Evolutionary conservation across 2,329 filamentous ascomycete species (phyloP).

Genomic region (Cordyceps militaris): DNA sequence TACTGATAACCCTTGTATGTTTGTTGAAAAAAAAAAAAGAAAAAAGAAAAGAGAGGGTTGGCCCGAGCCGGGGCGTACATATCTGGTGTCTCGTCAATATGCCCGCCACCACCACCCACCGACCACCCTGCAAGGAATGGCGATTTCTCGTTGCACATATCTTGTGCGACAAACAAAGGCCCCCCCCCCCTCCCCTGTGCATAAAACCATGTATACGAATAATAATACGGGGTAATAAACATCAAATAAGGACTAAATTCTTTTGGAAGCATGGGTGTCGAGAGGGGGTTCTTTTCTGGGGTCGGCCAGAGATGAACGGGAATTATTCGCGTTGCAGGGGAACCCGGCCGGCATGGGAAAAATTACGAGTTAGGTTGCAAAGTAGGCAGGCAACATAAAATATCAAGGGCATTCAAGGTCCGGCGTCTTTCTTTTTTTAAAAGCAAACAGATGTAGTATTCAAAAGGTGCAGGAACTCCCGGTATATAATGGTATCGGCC

Average conservation of each 20-base stretch:
- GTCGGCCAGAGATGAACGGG: too few species aligned
- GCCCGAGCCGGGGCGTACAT: too few species aligned
- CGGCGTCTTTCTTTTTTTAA: too few species aligned
- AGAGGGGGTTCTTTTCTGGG: neutral
- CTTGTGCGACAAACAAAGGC: neutral
- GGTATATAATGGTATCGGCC: neutral
- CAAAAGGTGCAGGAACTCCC: neutral
- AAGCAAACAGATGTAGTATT: neutral
- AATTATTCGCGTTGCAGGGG: neutral
- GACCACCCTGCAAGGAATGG: neutral
- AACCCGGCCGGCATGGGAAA: too few species aligned
- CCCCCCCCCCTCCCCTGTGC: neutral
- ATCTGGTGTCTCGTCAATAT: neutral
- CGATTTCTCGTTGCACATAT: conserved; percentile 4
- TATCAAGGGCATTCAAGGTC: too few species aligned
- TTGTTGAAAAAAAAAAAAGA: neutral
- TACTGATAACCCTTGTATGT: too few species aligned
- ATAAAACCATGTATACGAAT: neutral
- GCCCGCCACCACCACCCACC: neutral
- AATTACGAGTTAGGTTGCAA: too few species aligned
- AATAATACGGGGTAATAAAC: neutral
- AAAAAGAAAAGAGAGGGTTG: neutral
- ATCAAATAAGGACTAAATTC: too few species aligned
- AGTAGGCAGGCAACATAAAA: too few species aligned
- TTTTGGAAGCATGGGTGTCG: too few species aligned